These are phyloP conservation scores for Corrigiola litoralis DNA, from an alignment of 179 eudicot genomes.

Conservation along the genomic window DNA sequence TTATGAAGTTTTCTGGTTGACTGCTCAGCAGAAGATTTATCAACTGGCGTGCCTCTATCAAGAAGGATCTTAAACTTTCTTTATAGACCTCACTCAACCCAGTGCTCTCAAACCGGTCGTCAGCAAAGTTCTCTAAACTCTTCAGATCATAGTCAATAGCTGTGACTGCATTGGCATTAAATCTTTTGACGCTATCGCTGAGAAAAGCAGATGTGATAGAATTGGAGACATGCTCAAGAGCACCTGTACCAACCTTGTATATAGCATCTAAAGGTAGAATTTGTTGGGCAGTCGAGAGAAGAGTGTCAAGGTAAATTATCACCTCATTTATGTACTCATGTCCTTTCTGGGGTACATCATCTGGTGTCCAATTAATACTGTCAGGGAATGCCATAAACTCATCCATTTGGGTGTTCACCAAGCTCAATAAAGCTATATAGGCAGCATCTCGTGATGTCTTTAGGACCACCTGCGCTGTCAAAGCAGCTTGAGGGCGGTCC, in stretches of 20 bases:
- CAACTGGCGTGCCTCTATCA: constrained; percentile 76
- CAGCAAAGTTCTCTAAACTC: constrained; percentile 74
- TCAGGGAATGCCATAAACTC: constrained; percentile 63
- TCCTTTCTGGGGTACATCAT: constrained; percentile 48
- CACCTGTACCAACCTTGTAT: constrained; percentile 86
- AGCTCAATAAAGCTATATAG: constrained; percentile 54
- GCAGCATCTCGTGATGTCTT: constrained; percentile 88
- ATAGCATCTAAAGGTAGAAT: constrained; percentile 74
- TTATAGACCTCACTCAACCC: constrained; percentile 70
- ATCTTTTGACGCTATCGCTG: constrained; percentile 78
- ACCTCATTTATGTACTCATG: constrained; percentile 76
- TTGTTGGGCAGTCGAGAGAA: constrained; percentile 83
- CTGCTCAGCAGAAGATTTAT: constrained; percentile 74
- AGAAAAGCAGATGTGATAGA: constrained; percentile 65
- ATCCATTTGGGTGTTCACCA: constrained; percentile 66
- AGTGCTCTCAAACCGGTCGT: constrained; percentile 66
- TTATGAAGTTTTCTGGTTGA: constrained; percentile 92
- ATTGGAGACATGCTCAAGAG: constrained; percentile 77
- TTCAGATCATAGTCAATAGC: constrained; percentile 64
- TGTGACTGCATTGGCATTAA: constrained; percentile 65
- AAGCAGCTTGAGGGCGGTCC: constrained; percentile 59
- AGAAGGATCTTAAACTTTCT: constrained; percentile 59
- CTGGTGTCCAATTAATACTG: constrained; percentile 74
- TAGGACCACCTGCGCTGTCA: constrained; percentile 69
- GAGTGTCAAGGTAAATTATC: constrained; percentile 61